Percentiles rank a stretch among this genome's conserved stretches.
Conservation (phyloP, 75 land plant species). For the Pinus albicaulis region DNA sequence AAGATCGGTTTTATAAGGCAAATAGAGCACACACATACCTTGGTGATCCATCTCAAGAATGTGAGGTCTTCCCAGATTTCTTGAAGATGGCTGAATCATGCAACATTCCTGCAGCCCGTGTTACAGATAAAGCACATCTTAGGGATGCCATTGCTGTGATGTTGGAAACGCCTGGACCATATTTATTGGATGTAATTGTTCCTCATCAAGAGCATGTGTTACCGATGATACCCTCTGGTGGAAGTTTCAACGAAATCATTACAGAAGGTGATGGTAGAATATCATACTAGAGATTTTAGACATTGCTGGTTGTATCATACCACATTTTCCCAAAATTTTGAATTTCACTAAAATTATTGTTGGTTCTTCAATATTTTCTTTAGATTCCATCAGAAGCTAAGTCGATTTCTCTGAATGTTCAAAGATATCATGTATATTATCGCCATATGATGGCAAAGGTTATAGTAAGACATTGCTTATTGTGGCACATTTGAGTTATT, state of each 20-base stretch:
- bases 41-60: constrained; percentile 41
- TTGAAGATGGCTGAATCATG: constrained; percentile 45
- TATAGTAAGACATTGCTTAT: too few relatives aligned
- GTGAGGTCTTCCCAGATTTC: constrained; percentile 37
- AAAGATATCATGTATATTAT: too few relatives aligned
- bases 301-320: not conserved
- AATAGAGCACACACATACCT: constrained; percentile 51
- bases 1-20: constrained; percentile 45
- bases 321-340: too few relatives aligned
- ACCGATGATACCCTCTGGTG: constrained; percentile 51
- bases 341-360: too few relatives aligned
- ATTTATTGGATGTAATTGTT: constrained; percentile 50
- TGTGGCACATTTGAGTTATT: too few relatives aligned
- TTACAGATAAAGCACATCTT: constrained; percentile 27
- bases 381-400: too few relatives aligned
- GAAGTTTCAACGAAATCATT: constrained; percentile 42
- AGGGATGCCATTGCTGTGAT: constrained; percentile 36
- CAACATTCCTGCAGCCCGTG: constrained; percentile 45
- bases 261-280: constrained; percentile 48
- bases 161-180: constrained; percentile 51
- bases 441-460: too few relatives aligned
- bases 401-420: too few relatives aligned
- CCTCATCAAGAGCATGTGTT: constrained; percentile 46
- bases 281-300: constrained; percentile 10
- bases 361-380: too few relatives aligned